Conservation (phyloP, 805 yeast species). For the Barnettozyma pratensis region DNA sequence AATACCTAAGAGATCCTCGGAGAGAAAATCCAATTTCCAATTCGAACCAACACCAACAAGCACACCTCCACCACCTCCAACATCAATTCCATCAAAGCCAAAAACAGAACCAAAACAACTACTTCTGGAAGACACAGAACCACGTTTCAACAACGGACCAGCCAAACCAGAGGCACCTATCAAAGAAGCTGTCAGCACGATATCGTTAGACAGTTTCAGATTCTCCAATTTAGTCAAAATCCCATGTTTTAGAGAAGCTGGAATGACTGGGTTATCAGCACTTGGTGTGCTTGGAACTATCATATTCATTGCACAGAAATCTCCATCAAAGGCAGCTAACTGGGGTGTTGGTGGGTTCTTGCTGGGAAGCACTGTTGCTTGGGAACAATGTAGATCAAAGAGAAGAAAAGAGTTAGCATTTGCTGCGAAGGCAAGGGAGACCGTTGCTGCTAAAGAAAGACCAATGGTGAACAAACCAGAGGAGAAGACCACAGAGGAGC, state of each 20-base stretch:
- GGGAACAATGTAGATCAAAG: conserved; percentile 86
- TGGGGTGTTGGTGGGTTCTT: conserved; percentile 82
- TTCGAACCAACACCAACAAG: conserved; percentile 3
- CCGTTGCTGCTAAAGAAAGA: conserved; percentile 30
- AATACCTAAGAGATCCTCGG: conserved; percentile 18
- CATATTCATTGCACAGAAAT: conserved; percentile 62
- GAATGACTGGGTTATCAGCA: conserved; percentile 66
- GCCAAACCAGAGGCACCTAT: conserved; percentile 28
- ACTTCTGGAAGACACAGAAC: conserved; percentile 35
- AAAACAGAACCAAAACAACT: conserved; percentile 24
- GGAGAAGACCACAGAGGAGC: conserved; percentile 21
- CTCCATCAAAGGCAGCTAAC: conserved; percentile 57
- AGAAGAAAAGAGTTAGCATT: conserved; percentile 62
- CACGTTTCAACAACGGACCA: conserved; percentile 32
- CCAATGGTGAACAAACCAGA: conserved; percentile 30
- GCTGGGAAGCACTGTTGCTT: conserved; percentile 75
- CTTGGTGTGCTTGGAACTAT: conserved; percentile 66
- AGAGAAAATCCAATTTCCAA: conserved; percentile 13
- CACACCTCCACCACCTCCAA: neutral
- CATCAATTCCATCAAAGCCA: conserved; percentile 1
- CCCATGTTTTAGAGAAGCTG: conserved; percentile 80
- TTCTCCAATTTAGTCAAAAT: conserved; percentile 46
- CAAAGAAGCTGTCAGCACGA: conserved; percentile 34
- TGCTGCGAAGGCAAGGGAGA: conserved; percentile 63
- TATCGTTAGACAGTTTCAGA: conserved; percentile 47